A percentile compares a stretch with the other conserved stretches of the same genome.
Conservation (phyloP, 164 flowering plant species). For the Berberis vulgaris region DNA sequence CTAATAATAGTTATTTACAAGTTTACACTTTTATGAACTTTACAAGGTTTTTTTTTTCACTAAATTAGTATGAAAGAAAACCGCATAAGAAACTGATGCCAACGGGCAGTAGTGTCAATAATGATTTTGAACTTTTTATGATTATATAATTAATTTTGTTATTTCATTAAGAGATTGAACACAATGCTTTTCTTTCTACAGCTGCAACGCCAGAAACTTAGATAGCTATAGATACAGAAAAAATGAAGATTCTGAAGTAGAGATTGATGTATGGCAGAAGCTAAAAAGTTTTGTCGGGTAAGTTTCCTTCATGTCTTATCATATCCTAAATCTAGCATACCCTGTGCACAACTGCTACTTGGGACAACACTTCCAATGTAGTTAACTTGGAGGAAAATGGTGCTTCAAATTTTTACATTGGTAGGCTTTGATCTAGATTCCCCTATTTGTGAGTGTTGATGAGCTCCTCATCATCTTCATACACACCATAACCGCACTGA, state of each 20-base stretch:
- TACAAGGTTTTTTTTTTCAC: too few relatives aligned
- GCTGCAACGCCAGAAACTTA: conserved; percentile 32
- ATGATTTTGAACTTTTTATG: too few relatives aligned
- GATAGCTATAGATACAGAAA: conserved; percentile 23
- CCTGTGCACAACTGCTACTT: not conserved
- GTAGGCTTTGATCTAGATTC: not conserved
- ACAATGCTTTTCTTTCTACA: conserved; percentile 22
- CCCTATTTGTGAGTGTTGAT: not conserved
- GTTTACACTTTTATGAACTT: too few relatives aligned
- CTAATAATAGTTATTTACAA: too few relatives aligned
- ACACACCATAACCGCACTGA: not conserved
- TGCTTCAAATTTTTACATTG: too few relatives aligned
- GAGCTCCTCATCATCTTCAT: not conserved
- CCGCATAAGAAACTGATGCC: too few relatives aligned
- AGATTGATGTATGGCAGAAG: conserved; percentile 49
- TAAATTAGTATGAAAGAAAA: too few relatives aligned
- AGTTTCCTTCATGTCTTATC: not conserved
- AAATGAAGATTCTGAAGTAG: conserved; percentile 40
- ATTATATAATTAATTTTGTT: too few relatives aligned
- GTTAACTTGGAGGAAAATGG: not conserved
- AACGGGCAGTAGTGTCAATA: too few relatives aligned
- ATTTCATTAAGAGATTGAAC: conserved; percentile 1
- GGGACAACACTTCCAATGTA: not conserved
- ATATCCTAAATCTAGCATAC: not conserved
- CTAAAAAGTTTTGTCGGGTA: conserved; percentile 83